Evolutionary conservation across 345 rosid genomes (phyloP), one percentile per base, ranked within the genome.

Genomic region (Turritis glabra): DNA sequence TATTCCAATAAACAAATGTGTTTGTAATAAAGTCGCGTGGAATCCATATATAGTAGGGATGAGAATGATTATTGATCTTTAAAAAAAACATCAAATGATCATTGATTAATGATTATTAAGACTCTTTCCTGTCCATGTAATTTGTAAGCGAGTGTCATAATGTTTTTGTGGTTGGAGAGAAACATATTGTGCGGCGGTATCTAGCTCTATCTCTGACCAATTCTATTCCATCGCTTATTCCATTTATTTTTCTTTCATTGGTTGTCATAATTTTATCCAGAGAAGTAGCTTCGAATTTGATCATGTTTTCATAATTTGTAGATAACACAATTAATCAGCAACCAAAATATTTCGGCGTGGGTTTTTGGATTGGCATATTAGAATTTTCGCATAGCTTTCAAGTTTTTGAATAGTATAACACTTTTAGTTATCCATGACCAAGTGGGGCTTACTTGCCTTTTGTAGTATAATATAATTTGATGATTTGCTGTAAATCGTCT

Each of bases 121-220:
- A 32, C 48, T 60, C n/a, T 30, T 54, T 75, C 74, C 1, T 54
- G 74, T 75, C 69, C 79, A 61, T 68, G 53, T 61, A 75, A 68
- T 68, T 51, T 47, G 44, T 74, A 25, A 17, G 72, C 51, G 12
- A 73, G 58, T 55, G 35, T 65, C 21, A 41, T 29, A 73, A 48
- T 56, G 37, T 66, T 18, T 55, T 32, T 47, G 73, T 74, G 67
- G 78, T 41, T 57, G 67, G 67, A 58, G 67, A 67, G 23, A 47
- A 66, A 25, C 66, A 68, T 41, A 40, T 11, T 68, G 29, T 51
- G 64, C 69, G 74, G 74, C 56, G 55, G 44, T 67, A 55, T 60
- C 74, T 67, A 55, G 51, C 74, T 67, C 30, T 75, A 17, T 44
- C 43, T 60, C 64, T n/a, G 53, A 75, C 73, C 79, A 67, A 40